Base-by-base conservation (phyloP, 2,329 filamentous ascomycete species). In the Calonectria crousiana region DNA sequence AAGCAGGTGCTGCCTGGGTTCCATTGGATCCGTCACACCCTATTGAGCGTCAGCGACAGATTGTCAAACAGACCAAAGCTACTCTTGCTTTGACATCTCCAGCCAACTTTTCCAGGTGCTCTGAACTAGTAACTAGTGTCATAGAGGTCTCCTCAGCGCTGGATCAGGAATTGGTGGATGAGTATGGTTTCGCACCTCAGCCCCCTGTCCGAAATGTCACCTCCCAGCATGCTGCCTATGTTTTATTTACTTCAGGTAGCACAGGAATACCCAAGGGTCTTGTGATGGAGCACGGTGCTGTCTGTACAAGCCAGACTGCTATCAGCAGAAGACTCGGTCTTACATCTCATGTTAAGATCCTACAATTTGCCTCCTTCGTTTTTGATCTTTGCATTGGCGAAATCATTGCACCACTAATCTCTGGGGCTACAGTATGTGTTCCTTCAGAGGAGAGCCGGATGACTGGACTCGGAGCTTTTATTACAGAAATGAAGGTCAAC, bases 21-120 rank as follows among this genome's bases (percentile, higher is more conserved):
- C 79, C 80, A 0, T 28, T 82, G 26, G 80, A 82, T 14, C 77
- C 81, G 1, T 69, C 62, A 0, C 75, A 80, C 26, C 79, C 80
- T 0, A 36, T 56, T 0, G 69, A 74, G 18, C 77, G 77, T 0
- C 77, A 78, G 5, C 0, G 64, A 58, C 1, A 65, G 75, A 65
- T 65, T 30, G 60, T 65, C 13, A 20, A 36, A 9, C 23, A 74
- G 65, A 49, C 67, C 26, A 47, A 66, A 0, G 51, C 52, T 5
- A 30, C 3, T 11, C 9, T 81, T 20, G 60, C 9, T 1, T 16
- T 74, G 6, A 75, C 51, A 11, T 78, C 72, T 0, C 68, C 67
- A 3, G 65, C 23, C 68, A 74, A 3, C 56, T 75, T 36, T 13
- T 53, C 32, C 67, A 76, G 64, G 0, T 68, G 71, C 20, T 34